A percentile compares a stretch with the other conserved stretches of the same genome.
phyloP scores from a whole-genome alignment of 2,329 filamentous ascomycete species.

The Cladosporium sp. region DNA sequence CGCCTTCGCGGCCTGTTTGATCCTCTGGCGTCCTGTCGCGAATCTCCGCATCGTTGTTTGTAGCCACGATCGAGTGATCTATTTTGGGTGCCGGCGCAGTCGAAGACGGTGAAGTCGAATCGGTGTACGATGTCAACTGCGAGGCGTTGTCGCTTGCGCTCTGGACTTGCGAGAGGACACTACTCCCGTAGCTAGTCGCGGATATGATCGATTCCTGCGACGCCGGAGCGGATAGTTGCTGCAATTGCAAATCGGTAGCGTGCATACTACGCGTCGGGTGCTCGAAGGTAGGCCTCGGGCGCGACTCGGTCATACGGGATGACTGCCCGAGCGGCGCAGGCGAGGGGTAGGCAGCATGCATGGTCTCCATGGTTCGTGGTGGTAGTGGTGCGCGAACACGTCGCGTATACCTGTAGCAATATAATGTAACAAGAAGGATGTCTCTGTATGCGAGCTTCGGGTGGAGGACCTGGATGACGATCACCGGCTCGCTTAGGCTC shows the following conservation, averaged over 20 bases:
- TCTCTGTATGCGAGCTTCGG: constrained; percentile 3
- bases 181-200: constrained; percentile 23
- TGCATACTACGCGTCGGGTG: constrained; percentile 25
- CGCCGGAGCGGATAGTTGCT: constrained; percentile 24
- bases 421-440: not conserved
- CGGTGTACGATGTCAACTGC: constrained; percentile 29
- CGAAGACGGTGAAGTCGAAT: constrained; percentile 25
- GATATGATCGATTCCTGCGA: constrained; percentile 29
- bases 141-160: constrained; percentile 26
- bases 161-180: constrained; percentile 17
- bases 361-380: constrained; percentile 14
- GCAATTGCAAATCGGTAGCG: constrained; percentile 15
- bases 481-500: not conserved
- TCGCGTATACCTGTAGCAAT: not conserved
- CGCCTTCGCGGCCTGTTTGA: constrained; percentile 15
- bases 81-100: constrained; percentile 9
- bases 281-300: constrained; percentile 11
- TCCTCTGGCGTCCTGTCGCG: constrained; percentile 19
- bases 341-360: constrained; percentile 16
- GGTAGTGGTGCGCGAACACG: not conserved
- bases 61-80: not conserved
- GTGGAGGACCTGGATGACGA: constrained; percentile 2
- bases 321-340: constrained; percentile 10
- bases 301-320: constrained; percentile 4
- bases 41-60: not conserved